Percentiles rank a stretch among this genome's conserved stretches.
phyloP scores from a whole-genome alignment of 1,139 yeast species.

The Hemisphaericaspora lyxosophila region DNA sequence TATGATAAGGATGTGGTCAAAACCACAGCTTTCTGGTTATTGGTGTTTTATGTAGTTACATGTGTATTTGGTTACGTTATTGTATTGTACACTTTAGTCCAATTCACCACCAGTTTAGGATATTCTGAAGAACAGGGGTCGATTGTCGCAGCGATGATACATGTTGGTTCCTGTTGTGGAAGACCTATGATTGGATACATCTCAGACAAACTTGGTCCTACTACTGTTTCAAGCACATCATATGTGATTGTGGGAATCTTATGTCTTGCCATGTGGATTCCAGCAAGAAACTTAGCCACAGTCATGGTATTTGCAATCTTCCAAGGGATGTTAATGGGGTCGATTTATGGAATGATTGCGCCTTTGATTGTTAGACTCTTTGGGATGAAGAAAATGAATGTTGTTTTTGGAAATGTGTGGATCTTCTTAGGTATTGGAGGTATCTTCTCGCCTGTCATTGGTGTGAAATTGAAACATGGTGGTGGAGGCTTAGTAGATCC shows the following conservation, averaged over 20 bases:
- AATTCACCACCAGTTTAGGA: conserved; percentile 46
- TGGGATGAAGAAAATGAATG: conserved; percentile 50
- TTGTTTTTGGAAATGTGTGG: conserved; percentile 51
- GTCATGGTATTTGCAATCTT: conserved; percentile 26
- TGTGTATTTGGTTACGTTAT: conserved; percentile 49
- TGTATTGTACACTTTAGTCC: conserved; percentile 44
- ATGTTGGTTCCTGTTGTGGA: conserved; percentile 41
- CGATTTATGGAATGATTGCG: conserved; percentile 30
- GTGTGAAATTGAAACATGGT: conserved; percentile 44
- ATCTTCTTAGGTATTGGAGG: conserved; percentile 46
- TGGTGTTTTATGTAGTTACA: conserved; percentile 32
- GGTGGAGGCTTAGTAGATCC: conserved; percentile 38
- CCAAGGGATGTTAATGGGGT: conserved; percentile 30
- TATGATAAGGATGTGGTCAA: conserved; percentile 30
- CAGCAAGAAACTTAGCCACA: conserved; percentile 33
- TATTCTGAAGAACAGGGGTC: conserved; percentile 42
- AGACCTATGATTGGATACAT: conserved; percentile 43
- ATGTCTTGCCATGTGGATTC: conserved; percentile 37
- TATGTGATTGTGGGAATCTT: conserved; percentile 28
- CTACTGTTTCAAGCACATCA: conserved; percentile 30
- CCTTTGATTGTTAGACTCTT: conserved; percentile 37
- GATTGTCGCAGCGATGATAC: conserved; percentile 45
- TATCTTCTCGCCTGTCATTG: conserved; percentile 53
- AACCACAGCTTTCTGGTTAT: conserved; percentile 32
- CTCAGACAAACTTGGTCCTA: conserved; percentile 40